Conservation (phyloP, 805 yeast genomes). For the Saturnispora sanitii region DNA sequence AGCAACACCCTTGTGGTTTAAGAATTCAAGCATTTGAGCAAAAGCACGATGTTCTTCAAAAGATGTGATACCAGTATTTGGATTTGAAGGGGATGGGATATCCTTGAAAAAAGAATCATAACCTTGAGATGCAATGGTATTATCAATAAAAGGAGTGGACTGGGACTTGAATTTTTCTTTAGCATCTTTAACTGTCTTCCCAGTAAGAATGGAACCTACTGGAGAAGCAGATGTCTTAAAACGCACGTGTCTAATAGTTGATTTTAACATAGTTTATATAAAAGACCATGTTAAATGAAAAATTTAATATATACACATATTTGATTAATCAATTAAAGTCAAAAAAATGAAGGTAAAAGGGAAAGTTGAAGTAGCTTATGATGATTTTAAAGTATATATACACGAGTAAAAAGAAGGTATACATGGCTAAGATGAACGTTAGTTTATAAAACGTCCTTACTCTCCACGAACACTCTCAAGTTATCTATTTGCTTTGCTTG, state of each 20-base stretch:
- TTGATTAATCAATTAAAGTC: too few species aligned
- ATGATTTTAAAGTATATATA: too few species aligned
- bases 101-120: slow-evolving; percentile 21
- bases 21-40: slow-evolving; percentile 22
- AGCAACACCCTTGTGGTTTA: slow-evolving; percentile 17
- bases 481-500: slow-evolving; percentile 20
- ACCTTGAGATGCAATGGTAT: slow-evolving; percentile 11
- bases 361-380: too few species aligned
- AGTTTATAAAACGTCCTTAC: too few species aligned
- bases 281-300: too few species aligned
- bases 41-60: slow-evolving; percentile 27
- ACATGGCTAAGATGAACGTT: too few species aligned
- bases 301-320: too few species aligned
- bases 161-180: not conserved
- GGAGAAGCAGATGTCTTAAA: not conserved
- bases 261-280: too few species aligned
- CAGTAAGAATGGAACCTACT: slow-evolving; percentile 36
- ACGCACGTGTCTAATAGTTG: too few species aligned
- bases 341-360: too few species aligned
- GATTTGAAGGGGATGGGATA: slow-evolving; percentile 17
- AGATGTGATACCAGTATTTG: slow-evolving; percentile 17
- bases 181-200: slow-evolving; percentile 35
- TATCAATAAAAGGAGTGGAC: slow-evolving; percentile 3
- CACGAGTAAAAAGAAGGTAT: too few species aligned
- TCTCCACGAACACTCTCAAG: too few species aligned